Evolutionary conservation across 164 flowering plant genomes (phyloP).

Genomic region (Saururus chinensis): DNA sequence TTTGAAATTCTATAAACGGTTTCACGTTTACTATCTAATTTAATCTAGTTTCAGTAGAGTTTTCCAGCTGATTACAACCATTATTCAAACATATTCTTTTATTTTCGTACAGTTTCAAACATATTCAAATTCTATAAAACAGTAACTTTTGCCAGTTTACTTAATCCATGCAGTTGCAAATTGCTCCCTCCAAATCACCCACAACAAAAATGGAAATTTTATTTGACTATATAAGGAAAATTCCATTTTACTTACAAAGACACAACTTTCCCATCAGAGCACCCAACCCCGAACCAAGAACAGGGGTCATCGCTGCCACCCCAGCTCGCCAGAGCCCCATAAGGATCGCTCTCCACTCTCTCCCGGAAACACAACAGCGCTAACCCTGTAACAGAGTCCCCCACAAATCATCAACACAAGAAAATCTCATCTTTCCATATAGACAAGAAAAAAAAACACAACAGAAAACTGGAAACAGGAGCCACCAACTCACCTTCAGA

Average conservation of each 20-base stretch:
- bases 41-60: neutral
- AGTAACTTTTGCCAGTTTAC: neutral
- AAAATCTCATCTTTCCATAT: neutral
- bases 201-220: too few species aligned
- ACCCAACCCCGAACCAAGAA: conserved; percentile 49
- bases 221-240: neutral
- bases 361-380: conserved; percentile 40
- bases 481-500: conserved; percentile 25
- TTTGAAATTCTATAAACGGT: neutral
- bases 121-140: neutral
- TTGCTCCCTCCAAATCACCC: neutral
- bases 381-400: conserved; percentile 24
- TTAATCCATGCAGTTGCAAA: neutral
- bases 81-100: too few species aligned
- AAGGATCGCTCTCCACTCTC: conserved; percentile 35
- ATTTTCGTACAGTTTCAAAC: too few species aligned
- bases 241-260: conserved; percentile 28
- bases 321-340: conserved; percentile 38
- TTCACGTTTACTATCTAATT: neutral
- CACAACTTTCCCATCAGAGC: conserved; percentile 37
- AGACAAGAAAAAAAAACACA: neutral
- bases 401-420: neutral
- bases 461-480: neutral
- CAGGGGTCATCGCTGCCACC: conserved; percentile 27
- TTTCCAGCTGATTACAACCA: neutral